Evolutionary conservation across 2,329 filamentous ascomycete species (phyloP), one percentile per base, ranked within the genome.

Genomic region (Aspergillus caelatus): DNA sequence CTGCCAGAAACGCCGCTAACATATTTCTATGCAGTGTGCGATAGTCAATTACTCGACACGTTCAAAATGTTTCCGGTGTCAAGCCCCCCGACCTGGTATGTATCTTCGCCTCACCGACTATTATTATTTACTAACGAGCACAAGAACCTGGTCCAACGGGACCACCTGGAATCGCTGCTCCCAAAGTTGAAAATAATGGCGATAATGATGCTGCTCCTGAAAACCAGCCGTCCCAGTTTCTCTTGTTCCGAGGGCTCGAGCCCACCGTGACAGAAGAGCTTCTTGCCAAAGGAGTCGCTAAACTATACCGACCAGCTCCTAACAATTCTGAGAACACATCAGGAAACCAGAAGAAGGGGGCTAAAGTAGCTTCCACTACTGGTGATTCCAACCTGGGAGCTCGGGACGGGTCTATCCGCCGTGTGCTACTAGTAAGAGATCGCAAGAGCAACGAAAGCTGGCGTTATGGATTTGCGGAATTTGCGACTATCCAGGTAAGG

Each of bases 381-480:
- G 83, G 84, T 19, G 81, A 86, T 43, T 82, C 85, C 23, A 89
- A 89, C 14, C 82, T 89, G 1, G 92, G 92, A 45, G 92, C 92
- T 4, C 86, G 85, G 62, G 88, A 89, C 36, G 88, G 89, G 23
- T 92, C 91, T n/a, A 80, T 96, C 10, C 87, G 90, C 65, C 88
- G 92, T 58, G 88, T 95, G 1, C 86, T 95, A 65, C 80, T 96
- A 30, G 89, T 95, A 71, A 87, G 92, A 61, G 91, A 94, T 72
- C 85, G 88, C 52, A 84, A 83, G 64, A 90, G 84, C 4, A 86
- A 92, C 60, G 89, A 91, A 64, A 92, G 89, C 58, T 91, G 91
- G 84, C 87, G 89, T 68, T 96, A 92, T 70, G 92, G 92, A 0
- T 96, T 96, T 77, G 92, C 89, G 1, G 92, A 96, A 75, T 96